Base-by-base conservation (phyloP, 352 stramenopile species). In the Pythium rishiriense region DNA sequence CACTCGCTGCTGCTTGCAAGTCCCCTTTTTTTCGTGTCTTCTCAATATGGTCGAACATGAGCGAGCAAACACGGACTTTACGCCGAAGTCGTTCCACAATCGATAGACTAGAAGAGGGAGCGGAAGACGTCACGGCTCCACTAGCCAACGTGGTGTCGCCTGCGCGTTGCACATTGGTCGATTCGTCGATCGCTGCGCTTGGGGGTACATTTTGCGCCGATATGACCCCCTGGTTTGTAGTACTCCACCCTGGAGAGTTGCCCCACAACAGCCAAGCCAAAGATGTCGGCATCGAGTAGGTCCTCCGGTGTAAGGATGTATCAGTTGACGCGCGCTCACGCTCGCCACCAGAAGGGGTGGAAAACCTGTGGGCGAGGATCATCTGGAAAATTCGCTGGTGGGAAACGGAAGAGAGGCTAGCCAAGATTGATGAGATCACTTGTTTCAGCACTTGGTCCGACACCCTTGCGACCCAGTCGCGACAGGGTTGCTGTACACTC, bases 51-150 rank as follows among this genome's bases (percentile, higher is more conserved):
- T 75, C 69, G 22, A 77, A 70, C 1, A 76, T 25, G 9, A 76
- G 59, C 10, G 67, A 43, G 21, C 70, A 81, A 4, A 75, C 33
- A 0, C 73, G 73, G 10, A 81, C 65, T 47, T 73, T 78, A n/a
- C 64, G 68, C 2, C 73, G 67, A 0, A 81, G 29, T 17, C 68
- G 49, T 17, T 78, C 66, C 3, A 75, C 70, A 19, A 77, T 39
- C 15, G 72, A 75, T 3, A 42, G n/a, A 11, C 25, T 26, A 19
- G 45, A 19, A 4, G 53, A 46, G 22, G 17, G 5, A 28, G 50
- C 8, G 4, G 58, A 31, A n/a, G 31, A 17, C 8, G 37, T 12
- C 37, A 17, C 37, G 37, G 37, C 19, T 4, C 14, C 14, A 17
- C 9, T 8, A 17, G 14, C 37, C 37, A 17, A n/a, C n/a, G n/a